Evolutionary conservation across 306 rosid genomes (phyloP), one percentile per base, ranked within the genome.

Genomic region (Fragaria vesca): DNA sequence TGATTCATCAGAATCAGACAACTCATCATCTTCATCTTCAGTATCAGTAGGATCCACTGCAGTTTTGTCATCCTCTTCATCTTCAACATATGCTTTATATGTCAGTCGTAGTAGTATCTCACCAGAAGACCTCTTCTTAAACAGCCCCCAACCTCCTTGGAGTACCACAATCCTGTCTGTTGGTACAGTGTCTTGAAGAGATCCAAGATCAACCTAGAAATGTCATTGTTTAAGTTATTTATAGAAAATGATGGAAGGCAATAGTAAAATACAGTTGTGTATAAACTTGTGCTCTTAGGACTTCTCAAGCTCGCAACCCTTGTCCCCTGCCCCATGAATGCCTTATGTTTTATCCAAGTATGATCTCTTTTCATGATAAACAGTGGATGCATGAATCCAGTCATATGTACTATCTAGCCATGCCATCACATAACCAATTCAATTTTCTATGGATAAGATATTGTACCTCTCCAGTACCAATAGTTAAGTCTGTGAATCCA

Each of bases 41-140:
- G 63, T 82, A 72, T 95, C 91, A 68, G 76, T 79, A 65, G 74
- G 72, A 78, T 84, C 88, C 57, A 75, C 61, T 73, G 36, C 75
- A 30, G 86, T 66, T 85, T 73, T 93, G 79, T 96, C 99, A 80
- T 96, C 99, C 83, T 93, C 99, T 81, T 96, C 99, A 79, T 96
- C 99, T 86, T 96, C 99, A 48, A 96, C 99, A 76, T 96, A 96
- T 50, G 99, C 98, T 85, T 93, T 96, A 86, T 96, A 96, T 17
- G 99, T 96, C 82, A 96, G 82, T 76, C 99, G 86, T 55, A 96
- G 90, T 66, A 96, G 89, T 78, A 96, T 87, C 86, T 96, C 99
- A 79, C 99, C 99, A 32, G 91, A 86, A 52, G 96, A 93, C 21
- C 93, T 81, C 76, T 83, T 91, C 58, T 91, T 86, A 43, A 93